Evolutionary conservation across 345 rosid species (phyloP), one percentile per base, ranked within the genome.

Genomic region (Kandelia obovata): DNA sequence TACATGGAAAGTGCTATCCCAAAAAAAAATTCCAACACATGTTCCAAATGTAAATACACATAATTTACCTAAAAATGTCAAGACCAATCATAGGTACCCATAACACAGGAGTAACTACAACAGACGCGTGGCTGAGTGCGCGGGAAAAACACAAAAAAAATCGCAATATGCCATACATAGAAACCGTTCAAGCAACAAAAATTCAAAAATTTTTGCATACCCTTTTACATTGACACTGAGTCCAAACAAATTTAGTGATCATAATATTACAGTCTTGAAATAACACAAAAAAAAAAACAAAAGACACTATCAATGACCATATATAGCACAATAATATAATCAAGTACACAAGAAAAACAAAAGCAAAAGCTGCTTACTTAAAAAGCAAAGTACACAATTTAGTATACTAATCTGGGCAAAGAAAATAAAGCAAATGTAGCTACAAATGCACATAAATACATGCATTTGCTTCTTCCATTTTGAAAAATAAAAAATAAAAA

Each of bases 341-440:
- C 52, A 64, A 4, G 49, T 8, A 34, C 8, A 58, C 2, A 65
- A 32, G 23, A 23, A 37, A 43, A 39, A 28, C 19, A 59, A 51
- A 61, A 34, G n/a, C n/a, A 56, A 55, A 61, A 62, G 47, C 47
- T 52, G 58, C 62, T 2, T 62, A 52, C 75, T 70, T 32, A 21
- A 59, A 79, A 71, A 65, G 68, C 74, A 74, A 78, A 25, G 11
- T 10, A n/a, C 47, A 62, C 39, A 35, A 64, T 6, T 13, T 61
- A 67, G 65, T 3, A 62, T 21, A 35, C 55, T 51, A 70, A 21
- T 60, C 71, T 74, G 37, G 61, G 71, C 69, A 72, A 70, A 43
- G 39, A 74, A 35, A 58, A 64, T 28, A 46, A 73, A 67, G 68
- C 73, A 68, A 84, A 73, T 73, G 82, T 46, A 77, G 81, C 71